phyloP scores from a whole-genome alignment of 2,329 filamentous ascomycete species.

The Sporothrix phasma region DNA sequence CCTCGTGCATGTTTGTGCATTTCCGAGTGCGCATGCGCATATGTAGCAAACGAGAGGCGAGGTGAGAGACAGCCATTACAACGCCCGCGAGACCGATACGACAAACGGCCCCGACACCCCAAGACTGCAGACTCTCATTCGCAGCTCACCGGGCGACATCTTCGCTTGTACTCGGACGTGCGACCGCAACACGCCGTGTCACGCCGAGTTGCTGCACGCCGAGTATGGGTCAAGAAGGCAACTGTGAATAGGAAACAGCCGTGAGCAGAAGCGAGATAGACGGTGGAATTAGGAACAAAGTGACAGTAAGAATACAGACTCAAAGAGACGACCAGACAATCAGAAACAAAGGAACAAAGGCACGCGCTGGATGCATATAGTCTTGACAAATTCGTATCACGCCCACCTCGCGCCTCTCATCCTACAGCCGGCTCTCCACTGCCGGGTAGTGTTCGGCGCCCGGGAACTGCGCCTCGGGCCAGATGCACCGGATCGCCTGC shows the following conservation, averaged over 20 bases:
- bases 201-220: background rate
- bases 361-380: background rate
- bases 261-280: background rate
- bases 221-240: background rate
- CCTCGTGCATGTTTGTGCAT: background rate
- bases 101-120: background rate
- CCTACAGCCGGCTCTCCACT: conserved; percentile 70
- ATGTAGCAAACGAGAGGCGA: background rate
- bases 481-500: conserved; percentile 84
- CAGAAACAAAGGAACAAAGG: background rate
- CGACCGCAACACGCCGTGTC: background rate
- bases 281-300: background rate
- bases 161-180: background rate
- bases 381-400: conserved; percentile 1
- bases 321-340: background rate
- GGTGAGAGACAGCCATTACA: background rate
- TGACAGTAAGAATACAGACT: background rate
- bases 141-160: background rate
- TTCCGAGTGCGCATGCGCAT: background rate
- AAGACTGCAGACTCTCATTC: background rate
- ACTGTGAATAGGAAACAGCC: background rate
- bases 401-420: background rate
- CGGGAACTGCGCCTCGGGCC: conserved; percentile 83
- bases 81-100: background rate
- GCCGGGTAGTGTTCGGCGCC: conserved; percentile 55